These are phyloP conservation scores for Geotrichum carabidarum DNA, from an alignment of 1,139 yeast species.

Conservation along the genomic window DNA sequence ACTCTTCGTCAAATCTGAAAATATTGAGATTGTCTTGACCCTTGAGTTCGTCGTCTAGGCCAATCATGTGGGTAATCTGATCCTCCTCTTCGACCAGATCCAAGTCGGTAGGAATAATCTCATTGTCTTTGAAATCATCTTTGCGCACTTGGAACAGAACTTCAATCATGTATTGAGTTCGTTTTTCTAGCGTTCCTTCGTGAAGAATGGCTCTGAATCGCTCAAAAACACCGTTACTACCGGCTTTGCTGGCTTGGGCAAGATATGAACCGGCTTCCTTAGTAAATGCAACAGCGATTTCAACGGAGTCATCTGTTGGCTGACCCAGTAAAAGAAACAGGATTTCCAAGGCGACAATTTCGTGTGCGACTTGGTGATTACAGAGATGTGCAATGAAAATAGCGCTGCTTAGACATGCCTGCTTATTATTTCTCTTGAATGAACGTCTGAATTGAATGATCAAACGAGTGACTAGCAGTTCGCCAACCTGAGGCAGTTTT, in stretches of 20 bases:
- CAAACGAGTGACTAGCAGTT: constrained; percentile 50
- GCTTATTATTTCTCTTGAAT: constrained; percentile 48
- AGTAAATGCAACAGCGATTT: constrained; percentile 45
- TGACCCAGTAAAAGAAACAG: constrained; percentile 52
- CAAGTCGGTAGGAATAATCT: constrained; percentile 43
- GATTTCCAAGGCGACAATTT: constrained; percentile 58
- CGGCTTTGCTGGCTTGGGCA: constrained; percentile 41
- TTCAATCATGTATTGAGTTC: constrained; percentile 50
- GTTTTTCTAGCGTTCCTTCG: constrained; percentile 46
- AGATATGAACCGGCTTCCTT: constrained; percentile 45
- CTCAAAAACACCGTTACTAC: constrained; percentile 54
- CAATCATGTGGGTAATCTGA: constrained; percentile 53
- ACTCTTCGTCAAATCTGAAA: constrained; percentile 51
- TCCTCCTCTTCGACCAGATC: constrained; percentile 67
- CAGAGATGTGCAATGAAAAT: constrained; percentile 58
- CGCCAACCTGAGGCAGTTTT: constrained; percentile 67
- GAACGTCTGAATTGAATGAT: constrained; percentile 56
- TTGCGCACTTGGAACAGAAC: constrained; percentile 50
- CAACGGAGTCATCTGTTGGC: constrained; percentile 52
- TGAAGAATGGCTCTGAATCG: constrained; percentile 56
- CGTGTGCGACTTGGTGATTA: constrained; percentile 62
- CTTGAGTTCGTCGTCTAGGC: constrained; percentile 45
- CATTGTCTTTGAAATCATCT: constrained; percentile 44
- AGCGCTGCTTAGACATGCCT: constrained; percentile 42
- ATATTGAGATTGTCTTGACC: constrained; percentile 49